Evolutionary conservation across 164 flowering plant species (phyloP).

Genomic region (Warburgia ugandensis): DNA sequence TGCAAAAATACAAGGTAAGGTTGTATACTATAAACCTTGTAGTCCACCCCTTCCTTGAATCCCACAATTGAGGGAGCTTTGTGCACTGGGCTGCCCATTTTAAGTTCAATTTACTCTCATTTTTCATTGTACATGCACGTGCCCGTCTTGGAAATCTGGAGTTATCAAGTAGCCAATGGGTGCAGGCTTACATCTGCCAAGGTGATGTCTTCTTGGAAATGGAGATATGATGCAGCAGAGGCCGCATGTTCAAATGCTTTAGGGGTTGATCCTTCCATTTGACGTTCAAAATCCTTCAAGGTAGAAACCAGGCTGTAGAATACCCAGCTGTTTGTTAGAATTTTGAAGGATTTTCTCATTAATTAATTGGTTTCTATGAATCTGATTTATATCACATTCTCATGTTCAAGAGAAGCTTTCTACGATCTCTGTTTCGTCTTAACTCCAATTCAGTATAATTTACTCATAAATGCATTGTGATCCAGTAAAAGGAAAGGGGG

Average conservation of each 20-base stretch:
- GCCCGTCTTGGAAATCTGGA: no score
- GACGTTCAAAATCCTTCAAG: conserved; percentile 86
- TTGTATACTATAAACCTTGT: no score
- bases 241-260: conserved; percentile 56
- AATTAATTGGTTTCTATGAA: neutral
- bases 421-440: conserved; percentile 18
- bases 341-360: neutral
- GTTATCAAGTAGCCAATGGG: no score
- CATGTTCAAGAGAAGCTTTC: conserved; percentile 33
- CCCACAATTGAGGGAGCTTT: no score
- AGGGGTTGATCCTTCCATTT: conserved; percentile 64
- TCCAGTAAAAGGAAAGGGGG: no score
- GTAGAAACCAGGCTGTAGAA: conserved; percentile 10
- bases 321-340: neutral
- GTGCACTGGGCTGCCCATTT: no score
- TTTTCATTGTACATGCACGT: no score
- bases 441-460: no score
- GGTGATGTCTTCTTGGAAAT: conserved; percentile 78
- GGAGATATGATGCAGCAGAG: conserved; percentile 60
- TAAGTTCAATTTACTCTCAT: no score
- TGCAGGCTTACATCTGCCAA: conserved; percentile 70
- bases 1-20: no score
- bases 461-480: no score
- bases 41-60: no score
- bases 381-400: neutral